phyloP scores from a whole-genome alignment of 176 grass and related monocot genomes.

The Aegilops umbellulata region DNA sequence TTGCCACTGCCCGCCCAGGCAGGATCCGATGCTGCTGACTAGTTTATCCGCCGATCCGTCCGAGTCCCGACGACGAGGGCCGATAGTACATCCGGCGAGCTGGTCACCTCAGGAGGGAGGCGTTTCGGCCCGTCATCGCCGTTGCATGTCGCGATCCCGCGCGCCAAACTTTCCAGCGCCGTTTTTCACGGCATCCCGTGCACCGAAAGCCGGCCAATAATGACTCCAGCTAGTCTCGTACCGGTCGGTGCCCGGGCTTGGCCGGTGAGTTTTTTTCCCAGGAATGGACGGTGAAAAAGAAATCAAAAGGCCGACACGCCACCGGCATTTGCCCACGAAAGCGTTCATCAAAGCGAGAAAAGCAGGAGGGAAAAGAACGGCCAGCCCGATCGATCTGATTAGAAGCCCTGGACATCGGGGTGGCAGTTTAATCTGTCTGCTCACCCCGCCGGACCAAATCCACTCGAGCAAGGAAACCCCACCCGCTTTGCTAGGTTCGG shows the following conservation, averaged over 20 bases:
- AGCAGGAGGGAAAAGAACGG: neutral
- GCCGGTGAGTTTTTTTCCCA: neutral
- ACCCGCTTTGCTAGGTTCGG: neutral
- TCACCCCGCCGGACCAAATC: conserved; percentile 4
- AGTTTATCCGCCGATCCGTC: neutral
- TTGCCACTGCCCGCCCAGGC: conserved; percentile 5
- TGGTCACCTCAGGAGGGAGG: neutral
- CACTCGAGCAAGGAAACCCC: neutral
- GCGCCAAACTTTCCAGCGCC: neutral
- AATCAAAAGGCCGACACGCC: conserved; percentile 45
- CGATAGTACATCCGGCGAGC: neutral
- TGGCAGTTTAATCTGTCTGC: neutral
- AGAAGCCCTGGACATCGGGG: neutral
- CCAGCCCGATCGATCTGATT: neutral
- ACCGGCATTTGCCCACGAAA: conserved; percentile 39
- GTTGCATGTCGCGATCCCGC: neutral
- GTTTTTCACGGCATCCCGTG: neutral
- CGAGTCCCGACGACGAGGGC: neutral
- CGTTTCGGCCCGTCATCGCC: neutral
- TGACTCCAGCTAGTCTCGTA: neutral
- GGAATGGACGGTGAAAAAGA: conserved; percentile 19
- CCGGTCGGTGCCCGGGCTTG: neutral
- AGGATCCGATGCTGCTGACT: conserved; percentile 39
- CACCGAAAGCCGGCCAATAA: conserved; percentile 30
- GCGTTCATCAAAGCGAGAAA: conserved; percentile 29